phyloP scores from a whole-genome alignment of 192 early-diverging fungal genomes.

The Mortierella antarctica region DNA sequence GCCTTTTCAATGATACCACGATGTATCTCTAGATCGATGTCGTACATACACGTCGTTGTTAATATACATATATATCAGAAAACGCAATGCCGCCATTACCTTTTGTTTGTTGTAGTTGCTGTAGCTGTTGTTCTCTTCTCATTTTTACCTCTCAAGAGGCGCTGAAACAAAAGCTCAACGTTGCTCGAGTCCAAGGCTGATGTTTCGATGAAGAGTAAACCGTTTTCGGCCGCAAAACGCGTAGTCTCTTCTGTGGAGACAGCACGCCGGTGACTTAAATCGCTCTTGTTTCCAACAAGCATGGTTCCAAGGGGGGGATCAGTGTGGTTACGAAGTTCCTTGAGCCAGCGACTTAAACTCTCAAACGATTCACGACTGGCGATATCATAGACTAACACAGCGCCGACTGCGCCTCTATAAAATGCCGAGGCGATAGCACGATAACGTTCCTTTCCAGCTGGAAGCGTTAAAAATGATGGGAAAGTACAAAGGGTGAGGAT shows the following conservation, averaged over 20 bases:
- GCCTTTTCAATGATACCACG: constrained; percentile 97
- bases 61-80: background rate
- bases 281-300: constrained; percentile 99
- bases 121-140: background rate
- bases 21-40: constrained; percentile 96
- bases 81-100: background rate
- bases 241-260: constrained; percentile 98
- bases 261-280: constrained; percentile 94
- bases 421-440: constrained; percentile 89
- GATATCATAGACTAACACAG: constrained; percentile 97
- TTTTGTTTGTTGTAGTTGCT: background rate
- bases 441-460: constrained; percentile 82
- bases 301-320: constrained; percentile 99
- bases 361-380: constrained; percentile 96
- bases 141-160: constrained; percentile 87
- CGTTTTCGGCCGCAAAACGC: constrained; percentile 95
- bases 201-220: constrained; percentile 97
- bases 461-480: too few relatives aligned
- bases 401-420: constrained; percentile 97
- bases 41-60: too few relatives aligned
- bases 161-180: constrained; percentile 95
- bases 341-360: constrained; percentile 96
- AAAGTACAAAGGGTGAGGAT: too few relatives aligned
- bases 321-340: constrained; percentile 97
- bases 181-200: constrained; percentile 97